Percentiles rank a stretch among this genome's conserved stretches.
phyloP scores from a whole-genome alignment of 2,329 filamentous ascomycete species.

The Cytospora schulzeri region DNA sequence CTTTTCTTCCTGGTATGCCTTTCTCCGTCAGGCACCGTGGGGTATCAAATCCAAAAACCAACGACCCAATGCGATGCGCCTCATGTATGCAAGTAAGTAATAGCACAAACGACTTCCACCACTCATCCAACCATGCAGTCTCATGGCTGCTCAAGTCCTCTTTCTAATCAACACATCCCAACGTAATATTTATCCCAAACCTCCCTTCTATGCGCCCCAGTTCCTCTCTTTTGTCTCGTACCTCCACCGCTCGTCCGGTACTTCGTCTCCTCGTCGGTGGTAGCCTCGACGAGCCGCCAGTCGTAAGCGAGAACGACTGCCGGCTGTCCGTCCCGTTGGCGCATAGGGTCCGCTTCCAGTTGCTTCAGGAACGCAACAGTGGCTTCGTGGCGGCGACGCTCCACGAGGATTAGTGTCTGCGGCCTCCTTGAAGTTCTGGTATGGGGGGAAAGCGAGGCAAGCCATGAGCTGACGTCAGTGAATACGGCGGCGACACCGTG shows the following conservation, averaged over 20 bases:
- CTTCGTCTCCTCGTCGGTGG: constrained; percentile 33
- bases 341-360: constrained; percentile 32
- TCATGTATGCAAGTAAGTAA: neutral
- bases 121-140: neutral
- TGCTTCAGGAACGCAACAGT: constrained; percentile 36
- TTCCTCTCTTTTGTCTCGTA: constrained; percentile 16
- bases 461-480: constrained; percentile 32
- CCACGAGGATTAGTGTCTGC: constrained; percentile 39
- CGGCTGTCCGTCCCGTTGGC: constrained; percentile 32
- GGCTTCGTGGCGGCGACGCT: constrained; percentile 35
- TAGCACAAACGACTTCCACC: neutral
- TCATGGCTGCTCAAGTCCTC: neutral
- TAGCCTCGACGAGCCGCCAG: constrained; percentile 41
- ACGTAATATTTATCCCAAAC: constrained; percentile 35
- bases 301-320: constrained; percentile 40
- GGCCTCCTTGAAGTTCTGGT: constrained; percentile 15
- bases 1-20: neutral
- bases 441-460: neutral
- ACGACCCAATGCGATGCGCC: constrained; percentile 10
- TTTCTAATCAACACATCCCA: constrained; percentile 27
- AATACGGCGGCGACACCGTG: constrained; percentile 46
- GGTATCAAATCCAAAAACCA: neutral
- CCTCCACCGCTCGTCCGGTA: constrained; percentile 31
- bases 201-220: constrained; percentile 24
- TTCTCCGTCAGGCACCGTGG: neutral